phyloP scores from a whole-genome alignment of 129 eudicot species.

The Erigeron canadensis region DNA sequence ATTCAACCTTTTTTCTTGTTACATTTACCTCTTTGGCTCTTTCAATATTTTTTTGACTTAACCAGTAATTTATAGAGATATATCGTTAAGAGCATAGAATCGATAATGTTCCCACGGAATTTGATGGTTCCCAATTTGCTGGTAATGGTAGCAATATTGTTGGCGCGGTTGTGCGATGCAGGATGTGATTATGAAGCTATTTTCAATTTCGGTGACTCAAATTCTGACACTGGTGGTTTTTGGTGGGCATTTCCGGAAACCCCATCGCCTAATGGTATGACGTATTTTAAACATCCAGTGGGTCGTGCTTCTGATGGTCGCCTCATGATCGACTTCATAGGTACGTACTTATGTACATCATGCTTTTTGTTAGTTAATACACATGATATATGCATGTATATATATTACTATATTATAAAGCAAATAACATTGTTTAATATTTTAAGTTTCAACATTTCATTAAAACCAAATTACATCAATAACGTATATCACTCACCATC shows the following conservation, averaged over 20 bases:
- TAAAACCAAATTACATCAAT: too few relatives aligned
- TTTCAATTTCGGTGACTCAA: constrained; percentile 94
- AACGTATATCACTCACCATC: too few relatives aligned
- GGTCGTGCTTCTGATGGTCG: constrained; percentile 91
- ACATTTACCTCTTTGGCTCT: not conserved
- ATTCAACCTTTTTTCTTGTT: too few relatives aligned
- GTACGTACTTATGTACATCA: constrained; percentile 26
- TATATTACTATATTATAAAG: too few relatives aligned
- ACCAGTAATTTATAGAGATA: too few relatives aligned
- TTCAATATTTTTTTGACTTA: not conserved
- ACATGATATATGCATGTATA: not conserved
- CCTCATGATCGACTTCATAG: constrained; percentile 72
- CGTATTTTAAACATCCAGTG: constrained; percentile 74
- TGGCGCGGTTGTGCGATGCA: constrained; percentile 30
- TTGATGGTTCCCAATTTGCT: constrained; percentile 31
- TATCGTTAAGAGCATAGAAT: not conserved
- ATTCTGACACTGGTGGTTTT: constrained; percentile 92
- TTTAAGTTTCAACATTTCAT: too few relatives aligned
- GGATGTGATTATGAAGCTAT: constrained; percentile 69
- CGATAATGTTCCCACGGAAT: constrained; percentile 5
- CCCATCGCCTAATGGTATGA: constrained; percentile 72
- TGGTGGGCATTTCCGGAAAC: constrained; percentile 83
- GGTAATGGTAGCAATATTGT: constrained; percentile 26
- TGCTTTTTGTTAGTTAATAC: not conserved
- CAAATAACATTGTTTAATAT: too few relatives aligned